phyloP scores from a whole-genome alignment of 331 rosid species.

The Dryas integrifolia region DNA sequence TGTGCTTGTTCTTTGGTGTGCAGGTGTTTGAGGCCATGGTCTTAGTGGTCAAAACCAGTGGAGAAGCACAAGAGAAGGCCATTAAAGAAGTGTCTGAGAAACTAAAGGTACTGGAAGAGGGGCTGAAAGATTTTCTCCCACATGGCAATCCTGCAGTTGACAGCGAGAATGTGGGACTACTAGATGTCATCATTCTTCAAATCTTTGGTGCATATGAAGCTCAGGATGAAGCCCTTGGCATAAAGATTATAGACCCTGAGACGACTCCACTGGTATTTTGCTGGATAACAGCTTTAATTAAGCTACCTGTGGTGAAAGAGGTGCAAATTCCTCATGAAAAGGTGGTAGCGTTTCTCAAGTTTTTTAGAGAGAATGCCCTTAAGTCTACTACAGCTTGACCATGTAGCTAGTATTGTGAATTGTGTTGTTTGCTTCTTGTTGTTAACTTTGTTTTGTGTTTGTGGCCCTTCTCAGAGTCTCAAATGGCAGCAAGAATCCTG shows the following conservation, averaged over 20 bases:
- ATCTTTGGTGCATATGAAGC: slow-evolving; percentile 20
- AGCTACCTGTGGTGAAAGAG: slow-evolving; percentile 16
- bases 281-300: slow-evolving; percentile 10
- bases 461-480: no score
- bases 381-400: slow-evolving; percentile 2
- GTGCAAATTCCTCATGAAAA: background rate
- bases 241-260: slow-evolving; percentile 18
- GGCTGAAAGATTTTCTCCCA: slow-evolving; percentile 11
- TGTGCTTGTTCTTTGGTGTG: no score
- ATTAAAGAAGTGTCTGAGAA: background rate
- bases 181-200: slow-evolving; percentile 15
- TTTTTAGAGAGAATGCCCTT: slow-evolving; percentile 12
- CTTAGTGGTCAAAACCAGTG: background rate
- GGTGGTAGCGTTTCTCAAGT: slow-evolving; percentile 14
- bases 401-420: background rate
- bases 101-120: slow-evolving; percentile 14
- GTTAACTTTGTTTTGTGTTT: background rate
- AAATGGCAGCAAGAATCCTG: background rate
- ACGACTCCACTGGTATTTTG: slow-evolving; percentile 4
- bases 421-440: background rate
- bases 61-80: slow-evolving; percentile 26
- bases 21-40: slow-evolving; percentile 11
- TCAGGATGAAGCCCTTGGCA: slow-evolving; percentile 16
- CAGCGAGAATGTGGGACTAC: slow-evolving; percentile 16
- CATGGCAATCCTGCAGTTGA: slow-evolving; percentile 16